Conservation (phyloP, 164 flowering plant genomes). For the Kingdonia uniflora region DNA sequence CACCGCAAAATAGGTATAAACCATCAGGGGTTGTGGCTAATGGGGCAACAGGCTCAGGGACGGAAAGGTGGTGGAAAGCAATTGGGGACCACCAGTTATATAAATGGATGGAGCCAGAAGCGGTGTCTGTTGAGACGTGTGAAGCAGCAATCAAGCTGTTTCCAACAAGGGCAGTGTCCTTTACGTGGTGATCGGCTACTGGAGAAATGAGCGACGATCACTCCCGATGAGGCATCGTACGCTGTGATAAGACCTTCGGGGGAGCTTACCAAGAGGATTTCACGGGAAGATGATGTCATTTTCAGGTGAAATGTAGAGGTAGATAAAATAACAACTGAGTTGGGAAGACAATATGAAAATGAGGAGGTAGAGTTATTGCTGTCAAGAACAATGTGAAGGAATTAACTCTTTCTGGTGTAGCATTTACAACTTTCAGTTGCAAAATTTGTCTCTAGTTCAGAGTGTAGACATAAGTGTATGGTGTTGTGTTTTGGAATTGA, state of each 20-base stretch:
- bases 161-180: constrained; percentile 32
- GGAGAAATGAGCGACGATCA: constrained; percentile 11
- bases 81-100: constrained; percentile 21
- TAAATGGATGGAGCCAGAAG: constrained; percentile 10
- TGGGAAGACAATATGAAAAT: too few species aligned
- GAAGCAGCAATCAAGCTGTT: constrained; percentile 29
- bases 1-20: constrained; percentile 36
- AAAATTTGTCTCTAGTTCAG: too few species aligned
- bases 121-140: constrained; percentile 20
- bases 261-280: constrained; percentile 31
- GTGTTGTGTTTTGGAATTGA: too few species aligned
- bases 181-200: constrained; percentile 14
- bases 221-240: constrained; percentile 12
- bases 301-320: too few species aligned
- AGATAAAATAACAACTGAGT: too few species aligned
- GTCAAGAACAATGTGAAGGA: too few species aligned
- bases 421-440: too few species aligned
- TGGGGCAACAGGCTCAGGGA: constrained; percentile 50
- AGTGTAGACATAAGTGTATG: too few species aligned
- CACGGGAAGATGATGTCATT: constrained; percentile 13
- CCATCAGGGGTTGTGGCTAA: constrained; percentile 32
- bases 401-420: too few species aligned
- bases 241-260: constrained; percentile 15
- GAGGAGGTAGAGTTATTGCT: too few species aligned
- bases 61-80: constrained; percentile 17